Base-by-base conservation (phyloP, 768 basidiomycete genomes). In the Pluteus cervinus region DNA sequence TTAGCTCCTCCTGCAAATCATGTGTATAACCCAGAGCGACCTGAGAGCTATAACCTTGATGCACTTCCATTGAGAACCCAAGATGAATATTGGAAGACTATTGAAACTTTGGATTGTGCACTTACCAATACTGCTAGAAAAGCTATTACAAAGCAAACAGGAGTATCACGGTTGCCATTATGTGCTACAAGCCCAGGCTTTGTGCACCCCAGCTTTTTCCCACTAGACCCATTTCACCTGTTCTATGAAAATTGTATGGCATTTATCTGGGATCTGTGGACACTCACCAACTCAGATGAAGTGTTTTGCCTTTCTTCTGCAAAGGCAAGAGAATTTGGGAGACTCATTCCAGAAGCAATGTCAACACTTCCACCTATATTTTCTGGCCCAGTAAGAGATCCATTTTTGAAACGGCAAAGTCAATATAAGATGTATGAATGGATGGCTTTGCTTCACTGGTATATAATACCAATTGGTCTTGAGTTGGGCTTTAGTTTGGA, bases 401-500 rank as follows among this genome's bases (percentile, higher is more conserved):
- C 52, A 4, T 31, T 48, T 46, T 46, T 61, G 3, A 63, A 63
- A 34, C 42, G 56, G 9, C 57, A 63, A 16, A 62, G 58, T 34
- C 60, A 61, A 36, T 62, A 61, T 40, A 63, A 62, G 37, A 48
- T 54, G 0, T 63, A 54, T 43, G 57, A 60, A 46, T 62, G 55
- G 56, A 63, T 61, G 57, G 58, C 54, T 17, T 37, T 63, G 1
- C 20, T 57, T 2, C 58, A 64, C 32, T 62, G 62, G 60, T 61
- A 55, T 36, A 45, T 60, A 30, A n/a, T 61, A 12, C 58, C 59
- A 4, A 57, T 63, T 31, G 54, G 50, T 5, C 46, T 58, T 9
- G 59, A 63, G 40, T 34, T 61, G 14, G 50, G 42, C 23, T 45
- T 62, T 24, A 33, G 54, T 25, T 14, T 40, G 5, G 1, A 15